A percentile compares a stretch with the other conserved stretches of the same genome.
Conservation (phyloP, 2,329 filamentous ascomycete species). For the Colletotrichum horii region DNA sequence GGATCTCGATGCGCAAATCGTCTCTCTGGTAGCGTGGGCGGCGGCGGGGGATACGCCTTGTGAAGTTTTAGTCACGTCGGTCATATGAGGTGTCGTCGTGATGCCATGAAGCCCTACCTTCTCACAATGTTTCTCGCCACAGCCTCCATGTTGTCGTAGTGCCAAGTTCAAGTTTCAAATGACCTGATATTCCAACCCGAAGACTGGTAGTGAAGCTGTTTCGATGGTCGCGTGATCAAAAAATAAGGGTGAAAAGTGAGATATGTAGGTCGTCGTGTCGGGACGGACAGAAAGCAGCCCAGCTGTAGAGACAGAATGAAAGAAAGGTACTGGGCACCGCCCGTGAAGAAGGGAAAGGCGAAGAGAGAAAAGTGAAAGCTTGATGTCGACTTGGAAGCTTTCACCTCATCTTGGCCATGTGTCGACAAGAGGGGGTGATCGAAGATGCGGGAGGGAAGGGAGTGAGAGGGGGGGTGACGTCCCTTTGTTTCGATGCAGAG, state of each 20-base stretch:
- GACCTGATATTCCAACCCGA: background rate
- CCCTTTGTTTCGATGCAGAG: background rate
- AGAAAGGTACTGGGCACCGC: slow-evolving; percentile 9
- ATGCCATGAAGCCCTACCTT: background rate
- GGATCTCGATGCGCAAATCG: slow-evolving; percentile 6
- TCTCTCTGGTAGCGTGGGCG: background rate
- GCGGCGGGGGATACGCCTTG: slow-evolving; percentile 2
- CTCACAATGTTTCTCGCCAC: background rate
- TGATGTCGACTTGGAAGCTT: background rate
- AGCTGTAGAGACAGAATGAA: slow-evolving; percentile 9
- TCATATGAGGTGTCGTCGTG: too few species aligned
- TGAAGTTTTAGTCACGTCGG: background rate
- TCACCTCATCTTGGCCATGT: slow-evolving; percentile 17
- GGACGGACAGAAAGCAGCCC: slow-evolving; percentile 4
- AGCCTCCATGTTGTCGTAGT: background rate
- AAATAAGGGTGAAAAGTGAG: background rate
- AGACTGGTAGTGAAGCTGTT: background rate
- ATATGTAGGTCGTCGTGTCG: background rate
- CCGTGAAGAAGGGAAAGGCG: slow-evolving; percentile 2
- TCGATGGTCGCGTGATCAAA: background rate
- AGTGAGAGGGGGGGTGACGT: background rate
- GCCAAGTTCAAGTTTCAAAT: background rate
- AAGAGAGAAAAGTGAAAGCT: background rate
- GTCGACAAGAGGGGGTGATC: background rate
- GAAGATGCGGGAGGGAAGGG: background rate